phyloP scores from a whole-genome alignment of 352 stramenopile genomes.

The Thalassiosira hispida region DNA sequence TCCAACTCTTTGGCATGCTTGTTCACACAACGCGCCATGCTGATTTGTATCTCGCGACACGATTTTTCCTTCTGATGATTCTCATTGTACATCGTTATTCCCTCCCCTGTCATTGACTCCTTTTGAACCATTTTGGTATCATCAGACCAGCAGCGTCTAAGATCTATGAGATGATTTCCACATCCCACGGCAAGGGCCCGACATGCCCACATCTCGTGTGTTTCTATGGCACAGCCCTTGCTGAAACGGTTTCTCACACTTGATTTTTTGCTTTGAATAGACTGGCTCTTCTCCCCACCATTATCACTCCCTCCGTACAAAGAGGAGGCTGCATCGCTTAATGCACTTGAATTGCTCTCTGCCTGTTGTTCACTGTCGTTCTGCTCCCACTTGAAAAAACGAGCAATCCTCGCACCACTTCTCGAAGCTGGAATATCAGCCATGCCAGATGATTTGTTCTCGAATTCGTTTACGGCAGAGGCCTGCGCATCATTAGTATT shows the following conservation, averaged over 20 bases:
- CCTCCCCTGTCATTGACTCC: slow-evolving; percentile 13
- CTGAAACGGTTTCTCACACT: slow-evolving; percentile 15
- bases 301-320: slow-evolving; percentile 7
- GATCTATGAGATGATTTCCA: slow-evolving; percentile 57
- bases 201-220: slow-evolving; percentile 73
- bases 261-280: slow-evolving; percentile 5
- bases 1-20: slow-evolving; percentile 53
- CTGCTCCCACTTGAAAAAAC: slow-evolving; percentile 69
- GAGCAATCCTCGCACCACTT: slow-evolving; percentile 50
- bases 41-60: slow-evolving; percentile 57
- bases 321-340: slow-evolving; percentile 1
- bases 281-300: not conserved
- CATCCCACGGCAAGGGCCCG: slow-evolving; percentile 65
- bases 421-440: slow-evolving; percentile 36
- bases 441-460: not conserved
- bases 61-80: slow-evolving; percentile 26
- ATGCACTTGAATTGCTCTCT: slow-evolving; percentile 21
- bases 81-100: slow-evolving; percentile 25
- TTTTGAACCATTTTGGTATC: slow-evolving; percentile 3
- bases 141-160: slow-evolving; percentile 64
- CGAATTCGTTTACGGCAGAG: slow-evolving; percentile 10
- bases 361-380: not conserved
- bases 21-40: slow-evolving; percentile 58
- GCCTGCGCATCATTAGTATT: slow-evolving; percentile 10
- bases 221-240: slow-evolving; percentile 61